These are phyloP conservation scores for Helicostylum pulchrum DNA, from an alignment of 192 early-diverging fungal genomes.

Conservation along the genomic window DNA sequence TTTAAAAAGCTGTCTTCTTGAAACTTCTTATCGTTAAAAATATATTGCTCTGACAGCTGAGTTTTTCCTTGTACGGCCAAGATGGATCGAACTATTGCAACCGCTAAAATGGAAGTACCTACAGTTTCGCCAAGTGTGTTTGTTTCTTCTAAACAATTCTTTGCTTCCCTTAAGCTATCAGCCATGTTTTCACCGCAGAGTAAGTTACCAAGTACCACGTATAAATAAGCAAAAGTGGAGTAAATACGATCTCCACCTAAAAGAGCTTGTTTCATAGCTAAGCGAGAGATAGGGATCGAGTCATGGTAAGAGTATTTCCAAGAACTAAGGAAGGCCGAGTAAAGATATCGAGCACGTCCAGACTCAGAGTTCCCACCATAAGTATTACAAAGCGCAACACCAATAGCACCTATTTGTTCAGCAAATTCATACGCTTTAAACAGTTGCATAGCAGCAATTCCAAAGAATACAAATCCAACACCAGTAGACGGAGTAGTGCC, in stretches of 20 bases:
- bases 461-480: slow-evolving; percentile 35
- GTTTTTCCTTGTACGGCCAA: slow-evolving; percentile 36
- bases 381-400: slow-evolving; percentile 22
- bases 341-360: slow-evolving; percentile 21
- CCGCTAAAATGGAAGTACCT: slow-evolving; percentile 11
- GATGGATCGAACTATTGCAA: slow-evolving; percentile 15
- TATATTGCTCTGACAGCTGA: neutral
- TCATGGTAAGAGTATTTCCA: slow-evolving; percentile 30
- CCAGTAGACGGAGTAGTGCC: slow-evolving; percentile 25
- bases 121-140: neutral
- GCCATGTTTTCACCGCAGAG: slow-evolving; percentile 20
- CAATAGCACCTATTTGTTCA: slow-evolving; percentile 27
- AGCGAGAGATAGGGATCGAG: slow-evolving; percentile 21
- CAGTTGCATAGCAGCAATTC: slow-evolving; percentile 24
- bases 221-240: slow-evolving; percentile 23
- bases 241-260: slow-evolving; percentile 26
- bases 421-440: slow-evolving; percentile 30
- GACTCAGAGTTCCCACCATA: slow-evolving; percentile 29
- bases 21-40: slow-evolving; percentile 31
- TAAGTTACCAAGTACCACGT: slow-evolving; percentile 21
- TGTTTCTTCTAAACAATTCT: slow-evolving; percentile 23
- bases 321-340: slow-evolving; percentile 16
- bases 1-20: slow-evolving; percentile 17
- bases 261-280: slow-evolving; percentile 22
- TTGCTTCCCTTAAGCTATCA: slow-evolving; percentile 26